Base-by-base conservation (phyloP, 2,329 filamentous ascomycete species). In the Bipolaris bicolor region DNA sequence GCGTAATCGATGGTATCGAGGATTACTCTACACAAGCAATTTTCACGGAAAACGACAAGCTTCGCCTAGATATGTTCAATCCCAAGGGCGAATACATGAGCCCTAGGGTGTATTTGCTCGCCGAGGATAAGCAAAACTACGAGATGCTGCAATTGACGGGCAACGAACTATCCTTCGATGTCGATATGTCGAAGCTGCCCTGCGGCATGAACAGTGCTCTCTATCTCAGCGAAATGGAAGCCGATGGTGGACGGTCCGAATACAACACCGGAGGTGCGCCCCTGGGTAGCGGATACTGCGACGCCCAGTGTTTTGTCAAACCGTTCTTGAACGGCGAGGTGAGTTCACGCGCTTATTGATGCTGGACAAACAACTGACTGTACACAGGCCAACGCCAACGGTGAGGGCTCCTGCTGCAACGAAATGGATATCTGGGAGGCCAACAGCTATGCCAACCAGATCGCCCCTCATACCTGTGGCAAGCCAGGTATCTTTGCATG, bases 101-200 rank as follows among this genome's bases (percentile, higher is more conserved):
- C 31, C 80, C 85, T 54, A 84, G 88, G 65, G 77, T 88, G 44
- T 91, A 89, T 73, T 81, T 90, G 61, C 84, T 90, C 79, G 82
- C 83, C 15, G 66, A 75, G 65, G 78, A 81, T 49, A 83, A 86
- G 39, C 80, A 79, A 63, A 83, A 83, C 56, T 91, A 91, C 75
- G 78, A 89, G 77, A 82, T 83, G 70, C 87, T 90, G 78, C 82
- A 85, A 57, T 80, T 90, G 58, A 80, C 86, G 52, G 86, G 86
- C 76, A 83, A 88, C 69, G 88, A 91, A 75, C 87, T 91, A 77
- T 87, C 86, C 52, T 90, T 91, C 60, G 88, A 90, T 53, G 88
- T 90, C 26, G 88, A 91, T 70, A 84, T 73, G 2, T 76, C 76
- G 9, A 75, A 74, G 61, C 65, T 77, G 15, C 76, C 75, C 4